A percentile compares a stretch with the other conserved stretches of the same genome.
Conservation (phyloP, 2,329 filamentous ascomycete species). For the Pseudogymnoascus sp. region DNA sequence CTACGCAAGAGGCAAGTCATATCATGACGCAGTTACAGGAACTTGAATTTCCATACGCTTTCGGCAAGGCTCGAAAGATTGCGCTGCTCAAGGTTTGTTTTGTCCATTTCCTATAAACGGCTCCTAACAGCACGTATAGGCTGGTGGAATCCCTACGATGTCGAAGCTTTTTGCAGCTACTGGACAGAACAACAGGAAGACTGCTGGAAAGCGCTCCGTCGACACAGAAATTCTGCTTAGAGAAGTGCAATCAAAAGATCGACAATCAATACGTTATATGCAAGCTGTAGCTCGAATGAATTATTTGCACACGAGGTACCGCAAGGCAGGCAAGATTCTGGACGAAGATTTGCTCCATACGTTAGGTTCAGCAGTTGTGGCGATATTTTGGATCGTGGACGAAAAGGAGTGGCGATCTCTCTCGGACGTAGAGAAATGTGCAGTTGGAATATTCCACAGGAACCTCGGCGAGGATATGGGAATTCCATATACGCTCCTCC, state of each 20-base stretch:
- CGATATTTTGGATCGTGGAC: constrained; percentile 20
- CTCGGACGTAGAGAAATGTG: constrained; percentile 24
- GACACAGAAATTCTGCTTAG: constrained; percentile 25
- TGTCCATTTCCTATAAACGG: constrained; percentile 12
- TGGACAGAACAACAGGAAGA: constrained; percentile 18
- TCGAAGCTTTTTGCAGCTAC: constrained; percentile 21
- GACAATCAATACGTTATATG: constrained; percentile 19
- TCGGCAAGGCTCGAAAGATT: constrained; percentile 23
- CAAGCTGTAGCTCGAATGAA: constrained; percentile 21
- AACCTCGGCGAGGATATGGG: constrained; percentile 26
- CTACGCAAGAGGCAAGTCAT: constrained; percentile 25
- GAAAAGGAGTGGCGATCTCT: constrained; percentile 22
- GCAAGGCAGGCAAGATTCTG: constrained; percentile 21
- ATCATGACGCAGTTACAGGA: constrained; percentile 27
- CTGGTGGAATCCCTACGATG: constrained; percentile 21
- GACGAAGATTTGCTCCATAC: constrained; percentile 21
- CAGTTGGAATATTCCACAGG: constrained; percentile 24
- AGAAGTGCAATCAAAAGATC: constrained; percentile 20
- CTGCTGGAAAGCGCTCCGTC: constrained; percentile 20
- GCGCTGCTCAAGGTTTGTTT: constrained; percentile 24
- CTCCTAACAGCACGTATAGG: constrained; percentile 10
- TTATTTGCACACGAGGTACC: constrained; percentile 20
- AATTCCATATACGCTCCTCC: constrained; percentile 24
- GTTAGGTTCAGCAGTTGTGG: constrained; percentile 17
- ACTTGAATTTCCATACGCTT: constrained; percentile 29